Conservation (phyloP, 1,284 basidiomycete genomes). For the Cutaneotrichosporon sp. region DNA sequence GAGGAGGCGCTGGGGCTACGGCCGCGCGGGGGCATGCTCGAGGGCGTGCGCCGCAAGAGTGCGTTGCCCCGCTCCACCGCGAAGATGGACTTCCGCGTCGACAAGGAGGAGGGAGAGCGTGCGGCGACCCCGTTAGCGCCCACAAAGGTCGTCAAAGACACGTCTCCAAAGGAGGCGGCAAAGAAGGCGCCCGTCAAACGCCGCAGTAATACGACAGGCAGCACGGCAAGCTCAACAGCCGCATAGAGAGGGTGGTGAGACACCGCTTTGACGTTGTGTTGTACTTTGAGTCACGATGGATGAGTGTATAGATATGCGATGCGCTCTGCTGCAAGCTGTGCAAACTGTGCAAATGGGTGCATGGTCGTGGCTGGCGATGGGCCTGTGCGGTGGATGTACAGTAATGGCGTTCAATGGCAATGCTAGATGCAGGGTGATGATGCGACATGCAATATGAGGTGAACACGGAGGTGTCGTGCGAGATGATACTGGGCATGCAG, state of each 20-base stretch:
- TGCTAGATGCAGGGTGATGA: not conserved
- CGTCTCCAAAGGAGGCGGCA: not conserved
- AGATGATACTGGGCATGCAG: too few relatives aligned
- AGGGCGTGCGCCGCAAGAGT: conserved; percentile 24
- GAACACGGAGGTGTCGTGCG: too few relatives aligned
- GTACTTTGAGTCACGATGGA: not conserved
- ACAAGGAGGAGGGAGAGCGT: not conserved
- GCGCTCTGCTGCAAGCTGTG: too few relatives aligned
- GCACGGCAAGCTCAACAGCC: too few relatives aligned
- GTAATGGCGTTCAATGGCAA: not conserved
- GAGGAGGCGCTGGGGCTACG: conserved; percentile 19
- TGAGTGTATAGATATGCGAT: not conserved
- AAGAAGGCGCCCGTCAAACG: not conserved
- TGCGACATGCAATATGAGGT: not conserved
- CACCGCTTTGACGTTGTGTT: not conserved
- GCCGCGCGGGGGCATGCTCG: conserved; percentile 7
- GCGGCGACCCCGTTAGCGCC: not conserved
- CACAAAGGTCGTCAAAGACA: not conserved
- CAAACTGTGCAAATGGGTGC: not conserved
- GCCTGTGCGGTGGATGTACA: not conserved
- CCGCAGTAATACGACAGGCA: not conserved
- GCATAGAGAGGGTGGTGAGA: too few relatives aligned
- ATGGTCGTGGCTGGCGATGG: too few relatives aligned
- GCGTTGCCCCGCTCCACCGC: conserved; percentile 16
- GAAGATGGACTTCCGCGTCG: not conserved